These are phyloP conservation scores for Geosmithia morbida DNA, from an alignment of 2,329 filamentous ascomycete genomes.

Conservation along the genomic window DNA sequence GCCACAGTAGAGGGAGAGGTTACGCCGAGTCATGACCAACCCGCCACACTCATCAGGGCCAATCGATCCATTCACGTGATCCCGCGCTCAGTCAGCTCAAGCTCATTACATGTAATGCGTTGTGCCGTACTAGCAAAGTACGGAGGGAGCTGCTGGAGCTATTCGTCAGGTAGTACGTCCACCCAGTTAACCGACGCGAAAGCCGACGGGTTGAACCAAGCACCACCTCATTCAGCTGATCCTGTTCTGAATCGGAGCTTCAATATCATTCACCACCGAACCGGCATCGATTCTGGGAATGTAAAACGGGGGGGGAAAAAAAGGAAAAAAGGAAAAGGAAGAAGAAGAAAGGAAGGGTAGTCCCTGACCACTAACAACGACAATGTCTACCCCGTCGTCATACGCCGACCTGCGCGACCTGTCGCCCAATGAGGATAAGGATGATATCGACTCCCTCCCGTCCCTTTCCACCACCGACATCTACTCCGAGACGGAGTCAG, in stretches of 20 bases:
- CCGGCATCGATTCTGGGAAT: neutral
- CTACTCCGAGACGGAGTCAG: slow-evolving; percentile 50
- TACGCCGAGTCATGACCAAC: too few species aligned
- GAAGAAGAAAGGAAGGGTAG: neutral
- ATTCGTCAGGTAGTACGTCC: neutral
- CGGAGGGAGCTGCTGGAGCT: neutral
- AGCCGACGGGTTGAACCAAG: neutral
- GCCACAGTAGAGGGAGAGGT: too few species aligned
- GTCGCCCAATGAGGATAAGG: slow-evolving; percentile 29
- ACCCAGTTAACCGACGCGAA: neutral
- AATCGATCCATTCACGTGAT: too few species aligned
- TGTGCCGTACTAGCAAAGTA: too few species aligned
- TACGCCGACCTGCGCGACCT: slow-evolving; percentile 31
- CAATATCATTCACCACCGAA: neutral
- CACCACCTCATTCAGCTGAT: too few species aligned
- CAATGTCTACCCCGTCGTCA: slow-evolving; percentile 8
- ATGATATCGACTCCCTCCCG: slow-evolving; percentile 47
- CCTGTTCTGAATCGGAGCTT: too few species aligned
- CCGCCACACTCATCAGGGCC: too few species aligned
- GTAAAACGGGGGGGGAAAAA: neutral
- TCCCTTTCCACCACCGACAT: slow-evolving; percentile 44
- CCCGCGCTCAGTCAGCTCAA: too few species aligned
- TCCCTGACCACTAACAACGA: neutral
- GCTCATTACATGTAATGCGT: too few species aligned
- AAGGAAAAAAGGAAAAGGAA: neutral